Base-by-base conservation (phyloP, 202 grass and related monocot species). In the Bolboschoenoplectus hybrid region DNA sequence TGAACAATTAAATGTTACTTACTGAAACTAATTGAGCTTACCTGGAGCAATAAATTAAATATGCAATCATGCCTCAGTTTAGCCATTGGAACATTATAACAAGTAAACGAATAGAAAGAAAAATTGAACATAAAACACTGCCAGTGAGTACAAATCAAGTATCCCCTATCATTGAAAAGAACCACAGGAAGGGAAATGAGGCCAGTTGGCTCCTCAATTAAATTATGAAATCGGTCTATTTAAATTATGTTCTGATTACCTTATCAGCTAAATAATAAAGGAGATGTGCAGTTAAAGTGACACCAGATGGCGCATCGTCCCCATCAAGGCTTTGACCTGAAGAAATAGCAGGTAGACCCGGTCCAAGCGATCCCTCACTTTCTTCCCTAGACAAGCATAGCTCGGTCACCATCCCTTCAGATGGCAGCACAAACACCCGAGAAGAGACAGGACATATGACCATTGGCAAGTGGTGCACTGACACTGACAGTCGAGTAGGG, bases 261-360 rank as follows among this genome's bases (percentile, higher is more conserved):
- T 95, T 95, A 89, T 89, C 94, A 81, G 93, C 87, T 72, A 98
- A 84, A 90, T 98, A 92, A 82, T 98, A 95, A 38, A 98, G 90
- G 49, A 95, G 95, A 74, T 98, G 91, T 77, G 93, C 93, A 86
- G 91, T 98, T 82, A 98, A 87, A 55, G 87, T 95, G 55, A 89
- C 80, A 78, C 93, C 96, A 81, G 93, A 90, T 81, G 96, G 91
- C 16, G 88, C 85, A 74, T 98, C 96, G 9, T 96, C 93, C 86
- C 91, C 87, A 69, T 96, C 89, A 61, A 93, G 89, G 91, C 84
- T 73, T 87, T 69, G 90, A 84, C 89, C 93, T 63, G 86, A 80
- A 86, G 90, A 95, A 86, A 98, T 89, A 69, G 89, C 85, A 5
- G 96, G 96, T 70, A 98, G 41, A 68, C 96, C 90, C 70, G 88